These are phyloP conservation scores for Leishmania amazonensis DNA, from an alignment of 208 protist genomes.

Conservation along the genomic window DNA sequence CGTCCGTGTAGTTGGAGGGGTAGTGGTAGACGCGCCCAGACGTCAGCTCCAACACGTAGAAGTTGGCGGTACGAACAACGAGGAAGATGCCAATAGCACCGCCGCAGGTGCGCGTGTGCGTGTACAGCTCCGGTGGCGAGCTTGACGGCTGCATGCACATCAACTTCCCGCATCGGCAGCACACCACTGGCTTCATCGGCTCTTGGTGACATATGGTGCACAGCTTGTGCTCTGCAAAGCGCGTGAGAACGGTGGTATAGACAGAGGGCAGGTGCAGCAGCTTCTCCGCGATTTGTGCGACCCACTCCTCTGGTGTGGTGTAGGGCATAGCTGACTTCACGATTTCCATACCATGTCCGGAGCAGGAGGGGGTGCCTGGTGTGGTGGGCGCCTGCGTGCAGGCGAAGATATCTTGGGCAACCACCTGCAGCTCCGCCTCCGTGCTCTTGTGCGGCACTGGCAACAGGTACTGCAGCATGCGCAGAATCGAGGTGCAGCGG, in stretches of 20 bases:
- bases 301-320: conserved; percentile 30
- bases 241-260: conserved; percentile 43
- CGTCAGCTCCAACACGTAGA: conserved; percentile 55
- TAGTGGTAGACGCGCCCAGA: conserved; percentile 30
- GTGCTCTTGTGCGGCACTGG: conserved; percentile 15
- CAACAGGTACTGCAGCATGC: conserved; percentile 68
- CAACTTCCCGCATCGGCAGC: conserved; percentile 55
- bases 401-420: conserved; percentile 7
- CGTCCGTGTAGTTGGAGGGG: conserved; percentile 64
- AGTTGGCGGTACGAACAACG: conserved; percentile 28
- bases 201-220: conserved; percentile 36
- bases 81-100: conserved; percentile 66
- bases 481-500: conserved; percentile 37
- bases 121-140: conserved; percentile 46
- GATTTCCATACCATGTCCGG: neutral
- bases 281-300: conserved; percentile 27
- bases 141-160: conserved; percentile 37
- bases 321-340: conserved; percentile 16
- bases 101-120: conserved; percentile 55
- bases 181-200: conserved; percentile 42
- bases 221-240: conserved; percentile 17
- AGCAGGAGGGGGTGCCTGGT: neutral
- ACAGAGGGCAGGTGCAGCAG: conserved; percentile 58
- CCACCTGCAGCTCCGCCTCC: conserved; percentile 6
- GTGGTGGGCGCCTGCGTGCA: neutral